Evolutionary conservation across 495 filamentous ascomycete species (phyloP), one percentile per base, ranked within the genome.

Genomic region (Halenospora varia): DNA sequence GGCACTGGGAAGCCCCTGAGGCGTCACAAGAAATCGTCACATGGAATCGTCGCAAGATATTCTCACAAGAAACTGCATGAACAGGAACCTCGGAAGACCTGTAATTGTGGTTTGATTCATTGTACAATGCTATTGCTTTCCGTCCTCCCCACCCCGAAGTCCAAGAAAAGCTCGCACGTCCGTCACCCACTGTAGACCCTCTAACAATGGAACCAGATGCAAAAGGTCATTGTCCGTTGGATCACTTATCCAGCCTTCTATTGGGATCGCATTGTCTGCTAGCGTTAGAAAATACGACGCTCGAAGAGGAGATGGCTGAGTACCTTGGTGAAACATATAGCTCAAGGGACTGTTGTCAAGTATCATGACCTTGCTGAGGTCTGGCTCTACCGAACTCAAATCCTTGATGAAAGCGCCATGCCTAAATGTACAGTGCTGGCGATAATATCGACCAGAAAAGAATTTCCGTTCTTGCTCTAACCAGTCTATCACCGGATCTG

Each of bases 301-400:
- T 10, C 18, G 24, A 44, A 25, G 3, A 17, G 2, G 19, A 9
- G 3, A n/a, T 1, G 29, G 25, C 40, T 11, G 48, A 61, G 45
- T 70, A 96, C 94, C 95, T 84, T 96, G 90, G 69, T 98, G 94
- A 76, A 98, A 98, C 75, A 96, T 90, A 71, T 98, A 98, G 73
- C 92, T 96, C 77, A 96, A 84, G 13, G 94, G 95, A 68, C 91
- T 96, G 67, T 98, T 98, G 73, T 98, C 94, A 68, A 97, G 76
- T 61, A 98, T 98, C 88, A 97, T 96, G 48, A 97, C 94, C 74
- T 87, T 91, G 67, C 91, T 96, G 69, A 98, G 74, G 68, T 97
- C 93, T 29, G 93, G 90, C 77, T 98, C 94, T 23, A 98, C 90
- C 20, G 90, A 88, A 71, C 90, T 93, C 51, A 98, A 78, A 71